Evolutionary conservation across 2,329 filamentous ascomycete species (phyloP), one percentile per base, ranked within the genome.

Genomic region (Penicillium frequentans): DNA sequence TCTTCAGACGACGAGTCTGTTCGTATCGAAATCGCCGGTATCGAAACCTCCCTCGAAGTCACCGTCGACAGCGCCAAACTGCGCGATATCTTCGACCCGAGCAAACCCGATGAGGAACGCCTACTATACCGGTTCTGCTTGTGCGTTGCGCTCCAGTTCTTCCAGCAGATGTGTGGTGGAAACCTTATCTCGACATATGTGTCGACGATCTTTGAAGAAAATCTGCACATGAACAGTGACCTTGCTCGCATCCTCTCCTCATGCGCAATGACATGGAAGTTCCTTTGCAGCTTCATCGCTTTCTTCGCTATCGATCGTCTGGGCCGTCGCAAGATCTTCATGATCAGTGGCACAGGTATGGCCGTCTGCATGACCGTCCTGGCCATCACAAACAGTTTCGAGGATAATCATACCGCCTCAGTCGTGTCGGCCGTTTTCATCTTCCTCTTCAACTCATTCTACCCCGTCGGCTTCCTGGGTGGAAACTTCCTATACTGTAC

Each of bases 221-320:
- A 66, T 13, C 60, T 64, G 3, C n/a, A 62, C 21, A 64, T 65
- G 63, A n/a, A 16, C 21, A 64, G 61, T 19, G 63, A 64, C 27
- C 52, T 64, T 16, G 67, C 66, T 10, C 63, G 62, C 19, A 66
- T 80, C 35, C 72, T 82, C 10, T 75, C 79, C 5, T 79, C 72
- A 3, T 81, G 79, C 24, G 81, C 81, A 13, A 73, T 84, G 49
- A 84, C 83, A 10, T 85, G 80, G 78, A 84, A 85, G 67, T 83
- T 84, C 65, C 60, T 83, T 21, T 81, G 79, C 39, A 81, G 78
- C 16, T 79, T 82, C 67, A 68, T 82, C 31, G 76, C 79, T 47
- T 80, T 83, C 67, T 76, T 81, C 64, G 78, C 79, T 47, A 81
- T 83, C 58, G 81, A 83, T 59, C 75, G 79, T 10, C 75, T 82